These are phyloP conservation scores for Sungouiella thailandica DNA, from an alignment of 805 yeast species.

Conservation along the genomic window DNA sequence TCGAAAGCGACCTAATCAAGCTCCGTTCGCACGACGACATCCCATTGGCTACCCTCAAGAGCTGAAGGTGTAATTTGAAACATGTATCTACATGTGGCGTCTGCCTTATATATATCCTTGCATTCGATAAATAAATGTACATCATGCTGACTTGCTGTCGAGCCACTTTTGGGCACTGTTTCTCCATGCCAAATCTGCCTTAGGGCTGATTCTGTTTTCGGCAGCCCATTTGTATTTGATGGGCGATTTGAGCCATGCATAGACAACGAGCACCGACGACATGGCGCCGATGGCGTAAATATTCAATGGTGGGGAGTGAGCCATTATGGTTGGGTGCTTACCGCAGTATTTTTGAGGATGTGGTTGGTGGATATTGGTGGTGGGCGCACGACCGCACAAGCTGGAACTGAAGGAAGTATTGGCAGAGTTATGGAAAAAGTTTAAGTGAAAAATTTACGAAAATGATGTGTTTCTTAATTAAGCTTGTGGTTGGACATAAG, in stretches of 20 bases:
- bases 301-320: conserved; percentile 38
- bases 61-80: conserved; percentile 1
- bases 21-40: conserved; percentile 16
- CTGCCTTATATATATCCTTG: too few relatives aligned
- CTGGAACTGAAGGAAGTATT: background rate
- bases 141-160: conserved; percentile 16
- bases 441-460: too few relatives aligned
- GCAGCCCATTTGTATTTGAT: conserved; percentile 36
- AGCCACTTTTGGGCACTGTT: conserved; percentile 42
- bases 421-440: too few relatives aligned
- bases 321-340: conserved; percentile 10
- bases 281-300: conserved; percentile 38
- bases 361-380: conserved; percentile 13
- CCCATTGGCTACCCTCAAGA: conserved; percentile 9
- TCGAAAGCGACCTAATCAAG: conserved; percentile 67
- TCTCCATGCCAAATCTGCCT: conserved; percentile 46
- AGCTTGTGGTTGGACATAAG: too few relatives aligned
- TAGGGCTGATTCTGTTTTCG: conserved; percentile 41
- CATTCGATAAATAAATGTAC: background rate
- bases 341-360: conserved; percentile 7
- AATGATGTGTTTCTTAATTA: too few relatives aligned
- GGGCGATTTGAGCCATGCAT: conserved; percentile 37
- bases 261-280: conserved; percentile 36
- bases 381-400: conserved; percentile 10
- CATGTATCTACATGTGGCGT: too few relatives aligned